These are phyloP conservation scores for Asterophora lycoperdoides DNA, from an alignment of 768 basidiomycete species.

Conservation along the genomic window DNA sequence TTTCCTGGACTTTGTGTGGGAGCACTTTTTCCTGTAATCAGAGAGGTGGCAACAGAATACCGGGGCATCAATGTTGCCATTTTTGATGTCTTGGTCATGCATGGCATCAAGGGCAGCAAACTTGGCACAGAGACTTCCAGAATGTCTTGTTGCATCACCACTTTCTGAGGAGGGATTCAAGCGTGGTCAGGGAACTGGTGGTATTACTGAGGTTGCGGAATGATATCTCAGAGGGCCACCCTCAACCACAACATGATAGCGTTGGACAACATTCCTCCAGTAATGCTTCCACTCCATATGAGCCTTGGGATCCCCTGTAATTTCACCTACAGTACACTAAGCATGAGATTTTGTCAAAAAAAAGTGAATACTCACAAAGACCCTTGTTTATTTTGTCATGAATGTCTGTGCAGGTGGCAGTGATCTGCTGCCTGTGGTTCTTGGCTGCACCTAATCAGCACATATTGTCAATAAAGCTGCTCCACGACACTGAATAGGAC, in stretches of 20 bases:
- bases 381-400: too few relatives aligned
- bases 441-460: too few relatives aligned
- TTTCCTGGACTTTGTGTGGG: background rate
- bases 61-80: conserved; percentile 4
- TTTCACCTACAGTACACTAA: background rate
- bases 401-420: too few relatives aligned
- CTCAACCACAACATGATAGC: conserved; percentile 12
- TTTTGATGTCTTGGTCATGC: background rate
- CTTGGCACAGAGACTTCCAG: conserved; percentile 14
- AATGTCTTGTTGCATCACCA: conserved; percentile 7
- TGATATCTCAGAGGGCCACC: conserved; percentile 17
- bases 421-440: too few relatives aligned
- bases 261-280: conserved; percentile 13
- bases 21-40: background rate
- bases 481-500: too few relatives aligned
- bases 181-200: conserved; percentile 3
- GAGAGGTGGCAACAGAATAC: background rate
- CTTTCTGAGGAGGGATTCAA: conserved; percentile 11
- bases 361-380: too few relatives aligned
- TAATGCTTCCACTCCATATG: conserved; percentile 16
- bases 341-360: too few relatives aligned
- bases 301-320: conserved; percentile 5
- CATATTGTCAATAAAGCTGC: too few relatives aligned
- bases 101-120: conserved; percentile 4
- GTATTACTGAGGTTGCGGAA: conserved; percentile 17